phyloP scores from a whole-genome alignment of 306 rosid genomes.

The Pachyrhizus erosus region DNA sequence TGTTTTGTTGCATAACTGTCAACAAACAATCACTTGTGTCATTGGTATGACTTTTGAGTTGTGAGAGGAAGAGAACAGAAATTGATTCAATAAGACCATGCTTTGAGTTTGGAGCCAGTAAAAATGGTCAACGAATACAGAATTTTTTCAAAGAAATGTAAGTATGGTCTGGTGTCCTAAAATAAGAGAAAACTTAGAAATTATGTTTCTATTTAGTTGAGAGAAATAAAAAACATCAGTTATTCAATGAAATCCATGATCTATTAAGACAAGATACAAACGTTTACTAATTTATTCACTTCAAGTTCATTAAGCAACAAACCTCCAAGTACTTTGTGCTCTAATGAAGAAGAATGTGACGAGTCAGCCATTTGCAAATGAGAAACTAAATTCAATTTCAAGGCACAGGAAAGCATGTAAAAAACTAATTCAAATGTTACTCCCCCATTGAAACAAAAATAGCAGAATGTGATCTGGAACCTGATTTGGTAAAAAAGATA shows the following conservation, averaged over 20 bases:
- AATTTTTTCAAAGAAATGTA: slow-evolving; percentile 8
- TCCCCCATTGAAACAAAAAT: neutral
- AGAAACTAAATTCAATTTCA: neutral
- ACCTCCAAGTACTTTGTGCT: slow-evolving; percentile 62
- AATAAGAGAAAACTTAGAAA: slow-evolving; percentile 27
- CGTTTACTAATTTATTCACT: slow-evolving; percentile 80
- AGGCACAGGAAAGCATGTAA: neutral
- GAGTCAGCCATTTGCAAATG: slow-evolving; percentile 60
- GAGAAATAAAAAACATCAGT: neutral
- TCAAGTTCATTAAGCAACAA: slow-evolving; percentile 70
- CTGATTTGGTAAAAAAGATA: neutral
- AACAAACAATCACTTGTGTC: slow-evolving; percentile 13
- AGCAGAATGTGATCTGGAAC: neutral
- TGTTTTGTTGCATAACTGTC: slow-evolving; percentile 13
- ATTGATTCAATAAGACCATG: slow-evolving; percentile 2
- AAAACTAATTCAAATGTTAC: neutral
- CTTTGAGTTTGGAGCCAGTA: slow-evolving; percentile 14
- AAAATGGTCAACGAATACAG: neutral
- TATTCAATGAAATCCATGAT: slow-evolving; percentile 31
- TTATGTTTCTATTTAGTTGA: slow-evolving; percentile 11
- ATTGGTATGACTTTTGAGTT: neutral
- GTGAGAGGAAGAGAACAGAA: neutral
- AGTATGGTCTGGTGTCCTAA: neutral
- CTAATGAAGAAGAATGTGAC: slow-evolving; percentile 52
- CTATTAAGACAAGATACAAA: slow-evolving; percentile 39